These are phyloP conservation scores for Darksidea phi DNA, from an alignment of 495 filamentous ascomycete genomes.

Conservation along the genomic window DNA sequence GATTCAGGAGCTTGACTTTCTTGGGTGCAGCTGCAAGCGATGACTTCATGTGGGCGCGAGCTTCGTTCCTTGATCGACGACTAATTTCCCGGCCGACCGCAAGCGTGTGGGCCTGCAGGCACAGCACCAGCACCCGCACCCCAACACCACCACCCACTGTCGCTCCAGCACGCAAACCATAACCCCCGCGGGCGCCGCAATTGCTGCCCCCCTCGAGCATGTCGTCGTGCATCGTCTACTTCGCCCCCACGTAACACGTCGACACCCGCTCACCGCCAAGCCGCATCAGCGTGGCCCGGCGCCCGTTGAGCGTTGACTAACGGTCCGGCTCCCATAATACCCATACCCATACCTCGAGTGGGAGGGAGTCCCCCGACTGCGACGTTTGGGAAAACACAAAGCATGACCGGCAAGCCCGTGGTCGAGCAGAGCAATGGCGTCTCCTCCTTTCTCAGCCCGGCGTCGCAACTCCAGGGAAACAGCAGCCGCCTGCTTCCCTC, in stretches of 20 bases:
- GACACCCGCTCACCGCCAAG: slow-evolving; percentile 1
- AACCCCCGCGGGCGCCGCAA: neutral
- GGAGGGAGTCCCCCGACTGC: neutral
- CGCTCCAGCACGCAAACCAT: neutral
- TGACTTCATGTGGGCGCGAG: neutral
- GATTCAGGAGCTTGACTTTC: too few relatives aligned
- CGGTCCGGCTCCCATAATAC: too few relatives aligned
- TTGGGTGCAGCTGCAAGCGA: neutral
- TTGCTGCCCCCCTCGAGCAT: slow-evolving; percentile 4
- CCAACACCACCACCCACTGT: slow-evolving; percentile 1
- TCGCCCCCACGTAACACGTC: slow-evolving; percentile 15
- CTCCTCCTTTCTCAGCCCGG: neutral
- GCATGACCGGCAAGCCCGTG: slow-evolving; percentile 25
- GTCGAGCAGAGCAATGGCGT: slow-evolving; percentile 31
- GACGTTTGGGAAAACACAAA: neutral
- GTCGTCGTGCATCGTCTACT: slow-evolving; percentile 2
- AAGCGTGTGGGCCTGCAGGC: too few relatives aligned
- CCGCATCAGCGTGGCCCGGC: too few relatives aligned
- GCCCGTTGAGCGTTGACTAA: too few relatives aligned
- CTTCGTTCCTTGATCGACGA: neutral
- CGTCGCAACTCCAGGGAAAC: neutral
- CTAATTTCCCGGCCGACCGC: slow-evolving; percentile 1
- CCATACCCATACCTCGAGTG: too few relatives aligned
- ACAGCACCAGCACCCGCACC: neutral
- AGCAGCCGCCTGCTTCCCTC: slow-evolving; percentile 16